A percentile compares a stretch with the other conserved stretches of the same genome.
Conservation (phyloP, 2,329 filamentous ascomycete genomes). For the Chaetomium olivaceum region DNA sequence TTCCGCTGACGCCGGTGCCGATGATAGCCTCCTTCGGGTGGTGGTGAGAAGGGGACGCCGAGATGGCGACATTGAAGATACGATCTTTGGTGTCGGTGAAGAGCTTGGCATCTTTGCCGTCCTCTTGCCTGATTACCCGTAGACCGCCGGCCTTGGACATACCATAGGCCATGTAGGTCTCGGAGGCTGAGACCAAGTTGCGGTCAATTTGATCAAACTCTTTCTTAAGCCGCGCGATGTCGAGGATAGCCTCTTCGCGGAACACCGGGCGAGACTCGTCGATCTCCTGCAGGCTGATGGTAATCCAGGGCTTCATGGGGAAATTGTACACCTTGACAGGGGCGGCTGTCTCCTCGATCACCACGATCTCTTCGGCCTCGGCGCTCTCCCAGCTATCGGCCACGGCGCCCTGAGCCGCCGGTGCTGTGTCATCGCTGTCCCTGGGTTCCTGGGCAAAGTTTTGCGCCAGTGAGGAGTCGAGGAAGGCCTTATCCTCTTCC, state of each 20-base stretch:
- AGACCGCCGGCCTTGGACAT: conserved; percentile 92
- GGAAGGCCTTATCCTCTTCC: conserved; percentile 51
- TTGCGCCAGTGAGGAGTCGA: conserved; percentile 55
- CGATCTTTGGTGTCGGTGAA: conserved; percentile 91
- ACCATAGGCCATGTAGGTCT: conserved; percentile 90
- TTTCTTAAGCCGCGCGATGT: conserved; percentile 93
- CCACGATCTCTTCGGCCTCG: conserved; percentile 67
- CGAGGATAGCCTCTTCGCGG: conserved; percentile 78
- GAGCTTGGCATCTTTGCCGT: conserved; percentile 86
- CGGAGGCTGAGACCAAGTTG: conserved; percentile 84
- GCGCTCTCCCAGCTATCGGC: conserved; percentile 93
- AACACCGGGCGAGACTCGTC: conserved; percentile 63
- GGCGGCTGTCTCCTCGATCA: conserved; percentile 63
- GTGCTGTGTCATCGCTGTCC: conserved; percentile 55
- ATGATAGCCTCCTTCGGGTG: conserved; percentile 77
- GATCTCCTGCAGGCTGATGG: conserved; percentile 71
- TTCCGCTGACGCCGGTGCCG: conserved; percentile 89
- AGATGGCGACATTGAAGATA: conserved; percentile 90
- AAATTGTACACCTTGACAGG: conserved; percentile 88
- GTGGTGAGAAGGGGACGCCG: conserved; percentile 62
- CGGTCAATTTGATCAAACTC: conserved; percentile 97
- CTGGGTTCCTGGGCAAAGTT: conserved; percentile 53
- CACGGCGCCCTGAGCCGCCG: conserved; percentile 59
- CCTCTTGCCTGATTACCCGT: conserved; percentile 90
- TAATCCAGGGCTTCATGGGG: conserved; percentile 93